Conservation (phyloP, 169 alveolate species). For the Miamiensis avidus region DNA sequence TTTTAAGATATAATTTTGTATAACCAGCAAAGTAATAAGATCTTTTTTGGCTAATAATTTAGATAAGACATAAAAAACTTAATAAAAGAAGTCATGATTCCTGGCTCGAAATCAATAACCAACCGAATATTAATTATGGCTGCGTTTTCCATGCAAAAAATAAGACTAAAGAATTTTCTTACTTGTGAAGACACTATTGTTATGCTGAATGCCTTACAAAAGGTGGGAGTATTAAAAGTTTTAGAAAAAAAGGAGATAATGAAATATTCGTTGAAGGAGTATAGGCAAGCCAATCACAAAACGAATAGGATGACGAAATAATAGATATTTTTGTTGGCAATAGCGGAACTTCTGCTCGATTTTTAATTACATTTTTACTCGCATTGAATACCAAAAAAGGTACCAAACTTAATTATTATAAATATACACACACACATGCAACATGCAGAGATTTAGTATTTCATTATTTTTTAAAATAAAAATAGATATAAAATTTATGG, state of each 20-base stretch:
- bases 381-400: neutral
- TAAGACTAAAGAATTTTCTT: constrained; percentile 18
- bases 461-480: too few species aligned
- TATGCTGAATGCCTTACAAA: constrained; percentile 24
- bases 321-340: constrained; percentile 36
- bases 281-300: neutral
- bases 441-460: too few species aligned
- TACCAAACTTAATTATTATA: too few species aligned
- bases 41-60: too few species aligned
- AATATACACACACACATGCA: too few species aligned
- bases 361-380: constrained; percentile 17
- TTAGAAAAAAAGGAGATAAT: neutral
- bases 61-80: neutral
- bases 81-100: neutral
- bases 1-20: too few species aligned
- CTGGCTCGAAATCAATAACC: constrained; percentile 44
- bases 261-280: neutral
- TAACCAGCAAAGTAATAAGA: too few species aligned
- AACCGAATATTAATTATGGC: constrained; percentile 42
- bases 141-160: constrained; percentile 27
- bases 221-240: constrained; percentile 22
- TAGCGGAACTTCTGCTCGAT: constrained; percentile 48
- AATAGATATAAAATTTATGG: constrained; percentile 2
- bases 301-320: neutral
- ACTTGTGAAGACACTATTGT: constrained; percentile 38